Evolutionary conservation across 1,284 basidiomycete genomes (phyloP).

Genomic region (Caloboletus firmus): DNA sequence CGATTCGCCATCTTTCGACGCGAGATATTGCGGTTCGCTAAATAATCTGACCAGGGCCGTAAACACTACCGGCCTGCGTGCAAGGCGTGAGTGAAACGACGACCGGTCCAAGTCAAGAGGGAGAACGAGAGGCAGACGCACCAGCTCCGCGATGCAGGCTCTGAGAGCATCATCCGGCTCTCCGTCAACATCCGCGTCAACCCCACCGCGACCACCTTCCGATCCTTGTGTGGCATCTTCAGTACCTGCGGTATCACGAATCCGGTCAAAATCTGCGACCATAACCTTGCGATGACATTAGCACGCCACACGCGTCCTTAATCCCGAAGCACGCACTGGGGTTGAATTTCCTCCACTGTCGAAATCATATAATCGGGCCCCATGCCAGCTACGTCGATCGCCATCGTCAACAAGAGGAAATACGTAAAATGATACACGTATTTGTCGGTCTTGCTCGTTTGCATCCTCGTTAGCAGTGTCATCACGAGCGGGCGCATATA

Average conservation of each 20-base stretch:
- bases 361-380: slow-evolving; percentile 78
- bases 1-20: slow-evolving; percentile 46
- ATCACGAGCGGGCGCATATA: slow-evolving; percentile 82
- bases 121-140: slow-evolving; percentile 37
- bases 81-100: neutral
- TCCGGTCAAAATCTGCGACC: slow-evolving; percentile 78
- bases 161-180: slow-evolving; percentile 65
- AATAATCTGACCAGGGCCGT: slow-evolving; percentile 79
- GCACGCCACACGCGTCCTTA: too few species aligned
- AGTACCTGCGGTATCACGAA: slow-evolving; percentile 83
- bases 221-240: slow-evolving; percentile 78
- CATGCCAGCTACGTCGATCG: slow-evolving; percentile 71
- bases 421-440: slow-evolving; percentile 83
- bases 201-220: slow-evolving; percentile 86
- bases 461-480: slow-evolving; percentile 82
- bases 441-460: slow-evolving; percentile 87
- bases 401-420: slow-evolving; percentile 77
- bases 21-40: slow-evolving; percentile 69
- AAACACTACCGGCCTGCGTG: slow-evolving; percentile 63
- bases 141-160: slow-evolving; percentile 70
- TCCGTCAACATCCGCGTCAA: slow-evolving; percentile 78
- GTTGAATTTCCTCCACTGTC: slow-evolving; percentile 82
- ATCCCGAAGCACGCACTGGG: slow-evolving; percentile 51
- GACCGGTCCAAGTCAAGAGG: too few species aligned
- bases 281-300: slow-evolving; percentile 51